Base-by-base conservation (phyloP, 345 rosid species). In the Bruguiera parviflora region DNA sequence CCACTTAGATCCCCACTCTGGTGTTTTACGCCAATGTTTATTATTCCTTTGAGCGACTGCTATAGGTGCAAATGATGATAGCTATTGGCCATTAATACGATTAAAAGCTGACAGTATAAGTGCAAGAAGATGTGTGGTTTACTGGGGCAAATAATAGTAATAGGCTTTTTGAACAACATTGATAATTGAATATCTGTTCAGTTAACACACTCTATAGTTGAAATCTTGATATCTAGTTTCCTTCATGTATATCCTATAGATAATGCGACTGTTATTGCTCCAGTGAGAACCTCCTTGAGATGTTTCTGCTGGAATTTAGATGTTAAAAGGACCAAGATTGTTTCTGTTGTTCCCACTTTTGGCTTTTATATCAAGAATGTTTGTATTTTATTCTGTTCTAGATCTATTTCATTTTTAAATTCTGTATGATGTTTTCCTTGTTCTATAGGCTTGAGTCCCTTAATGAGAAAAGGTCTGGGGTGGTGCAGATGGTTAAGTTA, bases 401-500 rank as follows among this genome's bases (percentile, higher is more conserved):
- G 56, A 19, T 55, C 8, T 24, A 8, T 28, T 24, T 49, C 13
- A 58, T 65, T 8, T 21, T 43, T 56, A 56, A 15, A 43, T 19
- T 10, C n/a, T 15, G 5, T 6, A 10, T 6, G 15, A 43, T 57
- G 21, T 39, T 35, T 18, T 53, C 29, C 49, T 68, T 39, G 3
- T 53, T 29, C 58, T 15, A 22, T 74, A 92, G 99, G 87, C 81
- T 95, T 61, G 98, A 95, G 77, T 81, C 87, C 63, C 92, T 95
- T 69, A 88, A 85, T 70, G 99, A 92, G 65, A 88, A 85, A 78
- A 86, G 99, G 67, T 86, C 97, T 58, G 91, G 99, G 75, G 98
- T 95, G 65, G 99, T 95, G 66, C 99, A 92, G 75, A 88, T 95
- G 96, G 99, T 95, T 74, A 95, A 95, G 79, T 61, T 95, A 76